Evolutionary conservation across 306 rosid genomes (phyloP), one percentile per base, ranked within the genome.

Genomic region (Glycine tomentella): DNA sequence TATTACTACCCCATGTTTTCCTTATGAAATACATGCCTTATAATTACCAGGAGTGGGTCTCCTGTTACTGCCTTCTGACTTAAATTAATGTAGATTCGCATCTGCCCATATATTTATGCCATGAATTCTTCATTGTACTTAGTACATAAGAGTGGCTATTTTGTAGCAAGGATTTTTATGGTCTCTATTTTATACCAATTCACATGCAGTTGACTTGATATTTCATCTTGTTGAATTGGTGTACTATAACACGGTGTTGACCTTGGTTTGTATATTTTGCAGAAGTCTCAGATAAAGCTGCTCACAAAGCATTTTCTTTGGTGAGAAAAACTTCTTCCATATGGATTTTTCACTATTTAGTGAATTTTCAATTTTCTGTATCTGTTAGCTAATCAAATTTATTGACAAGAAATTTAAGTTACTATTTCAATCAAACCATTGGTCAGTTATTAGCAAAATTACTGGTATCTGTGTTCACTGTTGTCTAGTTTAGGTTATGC

Each of bases 231-330:
- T 74, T 66, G 46, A 45, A 33, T 72, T 68, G 72, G 58, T 69
- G 20, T 56, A 38, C 20, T 70, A 38, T 70, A 56, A 20, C 57
- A 51, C 74, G 83, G 17, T 55, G 52, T 57, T 87, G 77, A 73
- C 66, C 65, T 57, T 81, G 40, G 63, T 72, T 83, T 84, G 15
- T 84, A 71, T 67, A 45, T 8, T 57, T 52, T 83, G 92, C 97
- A 95, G 97, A 86, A 85, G 89, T 85, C 83, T 81, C 90, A 44
- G 92, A 89, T 46, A 88, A n/a, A n/a, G n/a, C 72, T 52, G 86
- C 89, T 67, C 74, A 79, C 78, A 89, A 78, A 79, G 79, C 57
- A 80, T 89, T 91, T 77, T 87, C 99, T 75, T 8, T 82, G 78
- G 99, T 93, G 79, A 90, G 98, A 69, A 36, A 63, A 77, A 69